Percentiles rank a stretch among this genome's conserved stretches.
phyloP scores from a whole-genome alignment of 2,329 filamentous ascomycete species.

The Neocatenulostroma microsporum region DNA sequence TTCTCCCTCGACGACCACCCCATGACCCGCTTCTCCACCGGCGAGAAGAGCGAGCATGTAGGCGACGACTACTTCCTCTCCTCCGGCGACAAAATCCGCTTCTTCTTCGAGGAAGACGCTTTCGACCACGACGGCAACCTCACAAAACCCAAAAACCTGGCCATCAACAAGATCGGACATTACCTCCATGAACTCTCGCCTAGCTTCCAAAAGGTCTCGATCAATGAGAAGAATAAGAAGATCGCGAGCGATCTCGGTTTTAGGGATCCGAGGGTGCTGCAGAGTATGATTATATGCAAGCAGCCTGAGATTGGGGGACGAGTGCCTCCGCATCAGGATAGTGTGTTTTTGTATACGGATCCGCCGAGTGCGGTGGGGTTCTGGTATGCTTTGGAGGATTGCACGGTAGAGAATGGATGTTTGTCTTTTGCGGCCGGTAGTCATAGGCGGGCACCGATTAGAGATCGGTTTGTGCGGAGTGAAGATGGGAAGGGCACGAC shows the following conservation, averaged over 20 bases:
- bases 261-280: conserved; percentile 66
- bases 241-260: conserved; percentile 69
- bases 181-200: conserved; percentile 43
- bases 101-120: conserved; percentile 96
- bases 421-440: conserved; percentile 78
- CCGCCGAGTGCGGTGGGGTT: conserved; percentile 86
- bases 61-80: conserved; percentile 91
- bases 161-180: conserved; percentile 65
- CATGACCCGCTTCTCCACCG: conserved; percentile 88
- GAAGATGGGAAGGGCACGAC: conserved; percentile 50
- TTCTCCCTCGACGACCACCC: conserved; percentile 80
- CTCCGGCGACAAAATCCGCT: conserved; percentile 84
- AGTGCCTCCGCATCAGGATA: conserved; percentile 87
- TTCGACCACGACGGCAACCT: conserved; percentile 59
- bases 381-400: conserved; percentile 96
- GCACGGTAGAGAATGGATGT: conserved; percentile 77
- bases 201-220: conserved; percentile 43
- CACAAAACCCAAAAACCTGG: conserved; percentile 67
- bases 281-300: conserved; percentile 98
- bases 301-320: conserved; percentile 91
- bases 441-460: conserved; percentile 65
- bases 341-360: conserved; percentile 83
- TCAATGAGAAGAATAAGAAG: conserved; percentile 49
- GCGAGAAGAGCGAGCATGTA: conserved; percentile 66
- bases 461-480: conserved; percentile 65